phyloP scores from a whole-genome alignment of 345 rosid species.

The Euclidium syriacum region DNA sequence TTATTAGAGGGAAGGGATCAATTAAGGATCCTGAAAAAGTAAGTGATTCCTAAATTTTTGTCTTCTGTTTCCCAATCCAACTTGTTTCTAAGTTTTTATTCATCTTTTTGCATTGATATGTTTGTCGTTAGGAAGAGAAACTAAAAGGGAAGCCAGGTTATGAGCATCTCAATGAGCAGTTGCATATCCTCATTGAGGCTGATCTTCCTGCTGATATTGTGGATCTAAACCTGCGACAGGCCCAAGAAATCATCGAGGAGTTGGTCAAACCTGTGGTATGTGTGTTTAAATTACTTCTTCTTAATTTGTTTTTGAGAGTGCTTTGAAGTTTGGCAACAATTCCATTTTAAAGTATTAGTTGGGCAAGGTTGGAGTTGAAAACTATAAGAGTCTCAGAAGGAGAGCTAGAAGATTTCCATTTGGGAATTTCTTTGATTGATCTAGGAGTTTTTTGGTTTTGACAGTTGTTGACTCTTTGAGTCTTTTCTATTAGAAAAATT shows the following conservation, averaged over 20 bases:
- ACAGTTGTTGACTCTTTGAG: neutral
- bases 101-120: conserved; percentile 4
- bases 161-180: conserved; percentile 71
- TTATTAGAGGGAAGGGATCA: conserved; percentile 97
- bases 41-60: conserved; percentile 3
- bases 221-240: conserved; percentile 58
- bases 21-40: conserved; percentile 98
- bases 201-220: conserved; percentile 64
- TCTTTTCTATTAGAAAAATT: neutral
- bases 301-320: neutral
- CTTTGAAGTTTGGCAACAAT: no score
- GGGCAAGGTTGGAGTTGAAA: no score
- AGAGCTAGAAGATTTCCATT: neutral
- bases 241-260: conserved; percentile 81
- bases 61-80: neutral
- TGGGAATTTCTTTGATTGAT: neutral
- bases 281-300: conserved; percentile 14
- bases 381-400: no score
- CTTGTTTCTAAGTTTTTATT: neutral
- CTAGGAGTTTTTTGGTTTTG: neutral
- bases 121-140: conserved; percentile 57
- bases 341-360: no score
- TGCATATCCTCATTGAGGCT: conserved; percentile 69
- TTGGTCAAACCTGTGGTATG: conserved; percentile 90
- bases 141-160: conserved; percentile 69